Percentiles rank a stretch among this genome's conserved stretches.
Evolutionary conservation across 306 rosid species (phyloP).

Genomic region (Acmispon strigosus): DNA sequence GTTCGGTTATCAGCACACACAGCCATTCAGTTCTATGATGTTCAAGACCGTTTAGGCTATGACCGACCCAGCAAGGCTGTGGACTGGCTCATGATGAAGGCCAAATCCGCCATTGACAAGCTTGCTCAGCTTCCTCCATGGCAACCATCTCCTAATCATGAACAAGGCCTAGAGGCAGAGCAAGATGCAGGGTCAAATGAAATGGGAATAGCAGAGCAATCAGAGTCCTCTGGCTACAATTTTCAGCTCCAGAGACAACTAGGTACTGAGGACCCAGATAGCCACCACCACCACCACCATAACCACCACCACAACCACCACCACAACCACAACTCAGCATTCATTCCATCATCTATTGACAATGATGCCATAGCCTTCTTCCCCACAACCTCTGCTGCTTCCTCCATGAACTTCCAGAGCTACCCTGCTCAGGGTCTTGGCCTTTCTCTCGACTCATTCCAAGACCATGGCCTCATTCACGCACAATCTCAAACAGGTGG

Average conservation of each 20-base stretch:
- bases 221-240: conserved; percentile 66
- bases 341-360: conserved; percentile 35
- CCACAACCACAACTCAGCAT: conserved; percentile 26
- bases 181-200: conserved; percentile 35
- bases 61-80: conserved; percentile 88
- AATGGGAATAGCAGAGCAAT: conserved; percentile 39
- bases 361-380: conserved; percentile 51
- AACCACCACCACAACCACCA: neutral
- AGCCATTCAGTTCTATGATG: conserved; percentile 84
- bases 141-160: conserved; percentile 30
- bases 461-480: conserved; percentile 34
- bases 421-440: conserved; percentile 65
- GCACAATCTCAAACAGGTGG: conserved; percentile 31
- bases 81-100: conserved; percentile 91
- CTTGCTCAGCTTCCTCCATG: conserved; percentile 81
- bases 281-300: conserved; percentile 12
- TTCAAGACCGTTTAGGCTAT: conserved; percentile 82
- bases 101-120: conserved; percentile 67
- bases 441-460: conserved; percentile 72
- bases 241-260: conserved; percentile 50
- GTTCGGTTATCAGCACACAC: conserved; percentile 82
- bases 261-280: conserved; percentile 30
- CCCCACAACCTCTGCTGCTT: conserved; percentile 50
- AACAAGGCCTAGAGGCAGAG: conserved; percentile 5
- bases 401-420: conserved; percentile 54